Base-by-base conservation (phyloP, 2,329 filamentous ascomycete species). In the Lachnellula hyalina region DNA sequence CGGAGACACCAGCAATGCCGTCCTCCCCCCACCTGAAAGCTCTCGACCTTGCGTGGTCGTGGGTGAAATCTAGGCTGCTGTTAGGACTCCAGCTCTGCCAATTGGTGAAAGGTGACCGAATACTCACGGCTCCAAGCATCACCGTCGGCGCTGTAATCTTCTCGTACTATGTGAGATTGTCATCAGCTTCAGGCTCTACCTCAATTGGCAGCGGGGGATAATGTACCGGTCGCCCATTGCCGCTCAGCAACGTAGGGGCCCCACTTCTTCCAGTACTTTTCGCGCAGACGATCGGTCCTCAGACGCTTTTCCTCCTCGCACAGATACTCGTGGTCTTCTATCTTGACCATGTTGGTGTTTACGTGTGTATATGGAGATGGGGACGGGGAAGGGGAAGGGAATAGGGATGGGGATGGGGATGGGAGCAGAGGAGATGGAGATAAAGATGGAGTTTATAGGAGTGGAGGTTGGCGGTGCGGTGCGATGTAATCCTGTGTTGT, bases 251-350 rank as follows among this genome's bases (percentile, higher is more conserved):
- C 86, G 69, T 96, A 97, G 23, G 92, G 87, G 53, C 93, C 93
- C 91, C 92, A 96, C 84, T 87, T 90, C 83, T 97, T 97, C 93
- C 93, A 97, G 77, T 97, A 97, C 72, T 90, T 93, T 62, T 75
- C 82, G 61, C 86, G 86, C 61, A 93, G 83, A 56, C 85, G 83
- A 73, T 97, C 93, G 69, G 96, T 84, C 69, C 87, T 87, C 64
- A 97, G 81, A 49, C 94, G 87, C 72, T 87, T 88, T 78, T 97
- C 93, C 75, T 97, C 93, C 72, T 89, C 86, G 57, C 88, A 91
- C 69, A 93, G 81, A 73, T 90, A 92, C 70, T 94, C 89, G 73
- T 94, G 84, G 68, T 87, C 84, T 73, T 96, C 90, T 69, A 94
- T 86, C 68, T 95, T 81, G 70, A 96, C 92, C 93, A 97, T 97